Conservation (phyloP, 2,329 filamentous ascomycete genomes). For the Scedosporium apiospermum region DNA sequence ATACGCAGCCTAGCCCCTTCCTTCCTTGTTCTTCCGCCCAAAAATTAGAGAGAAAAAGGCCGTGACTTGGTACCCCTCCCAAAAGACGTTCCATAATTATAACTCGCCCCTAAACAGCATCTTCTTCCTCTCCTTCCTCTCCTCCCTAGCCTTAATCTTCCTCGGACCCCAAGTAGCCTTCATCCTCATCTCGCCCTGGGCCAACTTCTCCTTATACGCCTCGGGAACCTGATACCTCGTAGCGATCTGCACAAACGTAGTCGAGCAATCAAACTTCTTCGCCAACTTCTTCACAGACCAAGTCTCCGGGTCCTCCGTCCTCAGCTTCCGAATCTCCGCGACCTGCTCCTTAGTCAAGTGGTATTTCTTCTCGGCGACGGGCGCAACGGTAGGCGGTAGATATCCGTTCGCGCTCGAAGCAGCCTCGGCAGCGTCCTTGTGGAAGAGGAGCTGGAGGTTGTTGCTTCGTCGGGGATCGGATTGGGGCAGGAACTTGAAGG, state of each 20-base stretch:
- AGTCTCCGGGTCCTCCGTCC: conserved; percentile 38
- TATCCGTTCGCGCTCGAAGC: conserved; percentile 10
- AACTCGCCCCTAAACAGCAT: conserved; percentile 44
- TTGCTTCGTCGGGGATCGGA: conserved; percentile 43
- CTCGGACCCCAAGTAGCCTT: conserved; percentile 49
- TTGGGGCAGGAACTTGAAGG: conserved; percentile 54
- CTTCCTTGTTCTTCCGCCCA: too few species aligned
- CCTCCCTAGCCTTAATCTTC: conserved; percentile 43
- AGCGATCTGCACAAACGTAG: conserved; percentile 49
- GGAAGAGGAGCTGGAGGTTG: conserved; percentile 35
- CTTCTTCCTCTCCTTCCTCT: conserved; percentile 41
- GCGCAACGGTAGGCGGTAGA: conserved; percentile 22
- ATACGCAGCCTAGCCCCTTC: too few species aligned
- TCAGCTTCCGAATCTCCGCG: conserved; percentile 48
- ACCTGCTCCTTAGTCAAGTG: conserved; percentile 47
- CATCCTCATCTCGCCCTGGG: conserved; percentile 34
- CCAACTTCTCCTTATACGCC: conserved; percentile 37
- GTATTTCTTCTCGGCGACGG: conserved; percentile 22
- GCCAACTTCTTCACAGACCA: conserved; percentile 48
- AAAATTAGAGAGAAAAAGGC: neutral
- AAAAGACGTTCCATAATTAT: conserved; percentile 19
- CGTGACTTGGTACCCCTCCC: neutral
- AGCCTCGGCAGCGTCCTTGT: conserved; percentile 14
- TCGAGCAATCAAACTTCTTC: conserved; percentile 44
- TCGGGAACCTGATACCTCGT: conserved; percentile 30